phyloP scores from a whole-genome alignment of 805 yeast species.

The Candida andamanensis region DNA sequence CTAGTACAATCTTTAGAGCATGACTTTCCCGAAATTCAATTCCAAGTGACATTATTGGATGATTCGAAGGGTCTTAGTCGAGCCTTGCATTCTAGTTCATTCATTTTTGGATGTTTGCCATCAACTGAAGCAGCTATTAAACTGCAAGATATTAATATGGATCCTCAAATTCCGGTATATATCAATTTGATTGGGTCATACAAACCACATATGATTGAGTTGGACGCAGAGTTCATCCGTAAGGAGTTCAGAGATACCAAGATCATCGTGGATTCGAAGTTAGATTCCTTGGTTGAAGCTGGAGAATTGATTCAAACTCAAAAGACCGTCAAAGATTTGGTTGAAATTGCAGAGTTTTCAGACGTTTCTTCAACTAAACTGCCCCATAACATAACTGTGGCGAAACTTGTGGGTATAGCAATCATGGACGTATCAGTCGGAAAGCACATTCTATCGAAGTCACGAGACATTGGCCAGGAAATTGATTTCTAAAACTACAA shows the following conservation, averaged over 20 bases:
- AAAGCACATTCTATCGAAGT: conserved; percentile 25
- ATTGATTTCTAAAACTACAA: no score
- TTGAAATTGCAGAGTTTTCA: conserved; percentile 48
- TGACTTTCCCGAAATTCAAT: conserved; percentile 22
- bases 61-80: background rate
- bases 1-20: conserved; percentile 19
- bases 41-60: conserved; percentile 7
- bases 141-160: conserved; percentile 25
- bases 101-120: conserved; percentile 60
- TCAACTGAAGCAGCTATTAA: conserved; percentile 45
- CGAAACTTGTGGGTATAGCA: conserved; percentile 58
- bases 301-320: conserved; percentile 55
- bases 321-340: conserved; percentile 29
- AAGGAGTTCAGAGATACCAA: conserved; percentile 30
- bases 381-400: conserved; percentile 33
- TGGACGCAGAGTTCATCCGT: conserved; percentile 41
- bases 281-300: conserved; percentile 54
- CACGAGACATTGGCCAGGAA: no score
- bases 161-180: conserved; percentile 24
- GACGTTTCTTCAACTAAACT: no score
- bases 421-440: conserved; percentile 61
- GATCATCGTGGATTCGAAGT: conserved; percentile 56
- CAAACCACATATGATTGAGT: conserved; percentile 63
- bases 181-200: conserved; percentile 63
- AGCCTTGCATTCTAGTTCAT: conserved; percentile 26